Conservation (phyloP, 371 early-diverging fungal species). For the Pancytospora philotis region DNA sequence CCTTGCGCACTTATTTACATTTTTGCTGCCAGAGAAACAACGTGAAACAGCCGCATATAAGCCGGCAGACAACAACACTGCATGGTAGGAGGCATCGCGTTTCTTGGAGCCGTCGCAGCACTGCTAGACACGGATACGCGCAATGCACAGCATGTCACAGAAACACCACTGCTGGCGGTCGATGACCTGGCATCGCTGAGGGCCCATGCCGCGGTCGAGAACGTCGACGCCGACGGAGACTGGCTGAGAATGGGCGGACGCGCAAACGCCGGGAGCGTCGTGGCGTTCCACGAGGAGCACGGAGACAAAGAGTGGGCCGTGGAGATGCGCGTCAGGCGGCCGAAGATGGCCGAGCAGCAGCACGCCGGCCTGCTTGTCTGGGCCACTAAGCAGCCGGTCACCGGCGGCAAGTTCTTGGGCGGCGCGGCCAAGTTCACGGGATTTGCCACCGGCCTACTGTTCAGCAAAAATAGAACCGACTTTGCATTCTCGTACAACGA, state of each 20-base stretch:
- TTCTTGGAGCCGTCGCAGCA: background rate
- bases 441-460: slow-evolving; percentile 59
- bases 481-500: slow-evolving; percentile 53
- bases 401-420: slow-evolving; percentile 52
- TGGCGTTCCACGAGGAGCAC: slow-evolving; percentile 45
- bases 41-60: background rate
- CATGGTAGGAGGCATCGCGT: background rate
- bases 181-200: background rate
- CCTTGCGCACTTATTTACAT: background rate
- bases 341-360: slow-evolving; percentile 27
- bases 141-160: slow-evolving; percentile 6
- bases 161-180: background rate
- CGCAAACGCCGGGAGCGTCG: slow-evolving; percentile 33
- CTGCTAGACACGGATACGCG: background rate
- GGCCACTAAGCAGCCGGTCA: slow-evolving; percentile 55
- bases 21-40: background rate
- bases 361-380: slow-evolving; percentile 58
- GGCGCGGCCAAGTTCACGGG: slow-evolving; percentile 53
- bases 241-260: slow-evolving; percentile 17
- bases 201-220: slow-evolving; percentile 5
- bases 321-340: slow-evolving; percentile 30
- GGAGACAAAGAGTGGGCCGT: slow-evolving; percentile 45
- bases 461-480: slow-evolving; percentile 45
- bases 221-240: background rate
- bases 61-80: background rate